Evolutionary conservation across 2,329 filamentous ascomycete genomes (phyloP).

Genomic region (Parasarocladium wereldwijsianum): DNA sequence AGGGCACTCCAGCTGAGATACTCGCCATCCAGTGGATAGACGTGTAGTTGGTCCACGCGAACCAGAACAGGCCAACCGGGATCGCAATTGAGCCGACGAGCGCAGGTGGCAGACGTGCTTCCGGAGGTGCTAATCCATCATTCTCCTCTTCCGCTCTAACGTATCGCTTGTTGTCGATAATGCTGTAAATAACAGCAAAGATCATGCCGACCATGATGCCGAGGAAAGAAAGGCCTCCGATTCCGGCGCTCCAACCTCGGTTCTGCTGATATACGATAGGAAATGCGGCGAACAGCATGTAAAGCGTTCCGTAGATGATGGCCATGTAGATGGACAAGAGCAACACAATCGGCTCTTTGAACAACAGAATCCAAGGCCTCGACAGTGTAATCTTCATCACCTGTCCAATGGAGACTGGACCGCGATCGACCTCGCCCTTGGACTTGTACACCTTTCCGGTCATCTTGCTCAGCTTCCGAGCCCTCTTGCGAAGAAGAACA

Average conservation of each 20-base stretch:
- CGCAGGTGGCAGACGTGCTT: constrained; percentile 38
- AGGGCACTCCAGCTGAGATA: constrained; percentile 17
- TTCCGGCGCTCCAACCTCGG: constrained; percentile 34
- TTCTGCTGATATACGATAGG: constrained; percentile 40
- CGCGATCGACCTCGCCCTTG: neutral
- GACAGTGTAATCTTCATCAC: constrained; percentile 21
- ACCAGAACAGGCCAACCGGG: constrained; percentile 43
- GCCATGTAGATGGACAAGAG: constrained; percentile 44
- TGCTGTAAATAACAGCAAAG: constrained; percentile 30
- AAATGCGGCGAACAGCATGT: constrained; percentile 31
- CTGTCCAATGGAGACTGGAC: neutral
- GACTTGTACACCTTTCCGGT: constrained; percentile 32
- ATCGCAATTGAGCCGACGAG: constrained; percentile 39
- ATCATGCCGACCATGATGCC: constrained; percentile 46
- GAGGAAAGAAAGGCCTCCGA: constrained; percentile 41
- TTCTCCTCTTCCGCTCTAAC: constrained; percentile 13
- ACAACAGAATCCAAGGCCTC: constrained; percentile 44
- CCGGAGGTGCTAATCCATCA: constrained; percentile 40
- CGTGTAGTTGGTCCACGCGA: constrained; percentile 41
- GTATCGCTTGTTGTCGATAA: constrained; percentile 33
- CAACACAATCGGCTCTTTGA: constrained; percentile 47
- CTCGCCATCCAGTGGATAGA: constrained; percentile 37
- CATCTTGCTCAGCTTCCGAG: constrained; percentile 25
- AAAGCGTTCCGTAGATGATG: constrained; percentile 31
- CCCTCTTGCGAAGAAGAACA: constrained; percentile 30